phyloP scores from a whole-genome alignment of 2,329 filamentous ascomycete genomes.

The Exophiala oligosperma region DNA sequence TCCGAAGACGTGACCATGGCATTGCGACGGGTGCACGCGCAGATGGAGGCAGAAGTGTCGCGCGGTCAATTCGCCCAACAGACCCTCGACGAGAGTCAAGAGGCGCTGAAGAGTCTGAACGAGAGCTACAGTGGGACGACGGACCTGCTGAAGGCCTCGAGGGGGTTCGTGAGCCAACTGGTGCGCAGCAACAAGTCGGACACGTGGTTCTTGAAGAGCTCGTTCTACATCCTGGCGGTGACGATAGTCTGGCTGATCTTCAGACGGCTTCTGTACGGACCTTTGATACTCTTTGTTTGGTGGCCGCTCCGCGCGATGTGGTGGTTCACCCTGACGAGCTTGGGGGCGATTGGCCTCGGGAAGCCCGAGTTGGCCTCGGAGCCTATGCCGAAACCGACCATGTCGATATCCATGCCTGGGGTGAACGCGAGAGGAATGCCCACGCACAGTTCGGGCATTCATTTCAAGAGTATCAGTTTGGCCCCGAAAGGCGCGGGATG shows the following conservation, averaged over 20 bases:
- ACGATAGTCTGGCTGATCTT: slow-evolving; percentile 87
- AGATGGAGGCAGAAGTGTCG: slow-evolving; percentile 81
- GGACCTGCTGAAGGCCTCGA: slow-evolving; percentile 71
- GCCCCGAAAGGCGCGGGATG: slow-evolving; percentile 44
- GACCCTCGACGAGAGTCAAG: slow-evolving; percentile 66
- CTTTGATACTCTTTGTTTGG: slow-evolving; percentile 85
- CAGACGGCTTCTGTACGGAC: slow-evolving; percentile 81
- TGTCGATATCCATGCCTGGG: slow-evolving; percentile 19
- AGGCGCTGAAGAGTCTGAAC: slow-evolving; percentile 75
- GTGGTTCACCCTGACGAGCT: slow-evolving; percentile 56
- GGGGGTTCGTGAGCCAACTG: slow-evolving; percentile 73
- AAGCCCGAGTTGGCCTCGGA: slow-evolving; percentile 4
- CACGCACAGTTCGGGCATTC: slow-evolving; percentile 12
- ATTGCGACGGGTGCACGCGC: slow-evolving; percentile 78
- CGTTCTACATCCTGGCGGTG: slow-evolving; percentile 75
- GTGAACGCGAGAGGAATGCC: slow-evolving; percentile 17
- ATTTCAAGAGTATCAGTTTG: slow-evolving; percentile 18
- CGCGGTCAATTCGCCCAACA: slow-evolving; percentile 88
- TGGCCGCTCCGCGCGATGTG: slow-evolving; percentile 72
- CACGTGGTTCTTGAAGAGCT: slow-evolving; percentile 94
- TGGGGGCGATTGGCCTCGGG: slow-evolving; percentile 36
- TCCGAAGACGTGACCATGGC: slow-evolving; percentile 82
- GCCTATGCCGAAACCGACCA: slow-evolving; percentile 9
- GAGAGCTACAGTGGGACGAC: slow-evolving; percentile 81
- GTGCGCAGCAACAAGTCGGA: slow-evolving; percentile 90